These are phyloP conservation scores for Roridomyces roridus DNA, from an alignment of 768 basidiomycete species.

Conservation along the genomic window DNA sequence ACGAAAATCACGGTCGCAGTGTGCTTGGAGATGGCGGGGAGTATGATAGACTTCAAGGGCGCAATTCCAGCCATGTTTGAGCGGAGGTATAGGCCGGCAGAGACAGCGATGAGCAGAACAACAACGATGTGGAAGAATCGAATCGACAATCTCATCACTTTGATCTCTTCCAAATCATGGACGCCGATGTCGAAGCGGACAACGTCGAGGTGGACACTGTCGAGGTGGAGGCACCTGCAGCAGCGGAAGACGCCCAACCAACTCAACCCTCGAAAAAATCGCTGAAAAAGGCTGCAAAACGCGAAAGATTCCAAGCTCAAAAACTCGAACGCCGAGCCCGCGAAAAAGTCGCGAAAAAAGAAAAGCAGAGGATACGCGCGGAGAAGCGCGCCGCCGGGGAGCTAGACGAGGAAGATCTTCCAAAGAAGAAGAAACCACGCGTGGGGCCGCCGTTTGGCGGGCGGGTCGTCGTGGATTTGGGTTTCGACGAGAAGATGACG, in stretches of 20 bases:
- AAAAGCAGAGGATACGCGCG: constrained; percentile 67
- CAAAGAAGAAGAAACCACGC: constrained; percentile 38
- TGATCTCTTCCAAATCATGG: not conserved
- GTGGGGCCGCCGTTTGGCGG: constrained; percentile 46
- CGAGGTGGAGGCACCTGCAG: not conserved
- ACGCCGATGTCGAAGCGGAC: not conserved
- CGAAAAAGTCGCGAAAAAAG: constrained; percentile 80
- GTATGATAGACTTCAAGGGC: constrained; percentile 55
- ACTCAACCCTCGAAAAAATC: constrained; percentile 75
- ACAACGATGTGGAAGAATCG: not conserved
- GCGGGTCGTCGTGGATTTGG: constrained; percentile 83
- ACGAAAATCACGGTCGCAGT: constrained; percentile 89
- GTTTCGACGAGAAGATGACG: constrained; percentile 92
- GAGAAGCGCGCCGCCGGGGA: constrained; percentile 72
- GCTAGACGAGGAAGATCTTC: constrained; percentile 52
- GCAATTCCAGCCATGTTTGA: constrained; percentile 38
- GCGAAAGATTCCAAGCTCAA: constrained; percentile 63
- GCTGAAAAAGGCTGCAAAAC: constrained; percentile 76
- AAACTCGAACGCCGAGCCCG: constrained; percentile 79
- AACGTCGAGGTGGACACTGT: not conserved
- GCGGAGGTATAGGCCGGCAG: constrained; percentile 22
- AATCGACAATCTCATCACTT: not conserved
- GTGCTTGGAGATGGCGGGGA: constrained; percentile 66
- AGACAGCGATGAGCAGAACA: constrained; percentile 22
- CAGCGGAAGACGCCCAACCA: constrained; percentile 17